Evolutionary conservation across 2,329 filamentous ascomycete species (phyloP), one percentile per base, ranked within the genome.

Genomic region (Cercospora zeina): DNA sequence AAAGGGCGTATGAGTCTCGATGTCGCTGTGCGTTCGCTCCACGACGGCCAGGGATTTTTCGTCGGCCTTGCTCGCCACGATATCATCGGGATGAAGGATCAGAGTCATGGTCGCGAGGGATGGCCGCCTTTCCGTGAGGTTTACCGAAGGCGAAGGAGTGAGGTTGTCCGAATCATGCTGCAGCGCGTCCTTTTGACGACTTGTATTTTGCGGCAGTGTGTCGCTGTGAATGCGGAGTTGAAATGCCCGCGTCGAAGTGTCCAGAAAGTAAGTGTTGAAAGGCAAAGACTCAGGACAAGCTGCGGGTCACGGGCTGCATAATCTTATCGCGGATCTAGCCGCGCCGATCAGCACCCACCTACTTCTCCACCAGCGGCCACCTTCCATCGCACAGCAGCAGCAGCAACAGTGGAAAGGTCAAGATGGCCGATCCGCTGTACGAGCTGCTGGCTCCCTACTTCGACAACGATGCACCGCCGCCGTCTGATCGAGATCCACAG

Each of bases 361-460:
- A n/a, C n/a, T n/a, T n/a, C n/a, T 27, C 2, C 49, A 51, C 2
- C 27, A 16, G 31, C 14, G 24, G 49, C 27, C 49, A 51, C 49
- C 19, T 47, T 47, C 42, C 24, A 47, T 47, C 10, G 10, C 13
- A 27, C 19, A 39, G 53, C 37, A 45, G 54, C 19, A 33, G 51
- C 37, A 34, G 45, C 59, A 61, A 19, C 27, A 19, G 30, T 24
- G 45, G 36, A 9, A 45, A 27, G 34, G 53, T 34, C 47, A 42
- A 34, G 16, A 67, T 67, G 65, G 63, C 62, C 3, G 90, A 93
- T 73, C 81, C 89, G 14, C 81, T 96, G 39, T 88, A 90, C 71
- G 90, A 95, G 62, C 81, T 95, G 45, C 81, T 95, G 47, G 77
- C 80, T 58, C 85, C 87, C 27, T 84, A 88, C 73, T 79, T 88